A percentile compares a stretch with the other conserved stretches of the same genome.
Conservation (phyloP, 108 stramenopile genomes). For the Seminavis robusta region DNA sequence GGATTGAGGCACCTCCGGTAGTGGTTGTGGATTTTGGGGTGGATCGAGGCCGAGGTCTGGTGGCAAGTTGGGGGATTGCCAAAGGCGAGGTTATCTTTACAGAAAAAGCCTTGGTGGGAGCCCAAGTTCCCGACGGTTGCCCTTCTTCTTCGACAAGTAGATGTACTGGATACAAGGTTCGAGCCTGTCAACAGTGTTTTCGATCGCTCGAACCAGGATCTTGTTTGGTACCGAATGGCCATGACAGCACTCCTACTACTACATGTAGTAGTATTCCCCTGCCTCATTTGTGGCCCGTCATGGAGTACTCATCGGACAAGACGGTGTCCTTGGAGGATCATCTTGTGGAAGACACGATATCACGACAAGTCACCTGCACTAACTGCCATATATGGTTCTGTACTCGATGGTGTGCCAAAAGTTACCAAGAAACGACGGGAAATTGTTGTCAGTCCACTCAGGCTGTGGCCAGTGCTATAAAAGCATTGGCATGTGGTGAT, state of each 20-base stretch:
- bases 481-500: conserved; percentile 3
- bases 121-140: conserved; percentile 16
- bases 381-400: conserved; percentile 31
- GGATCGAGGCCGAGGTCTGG: conserved; percentile 32
- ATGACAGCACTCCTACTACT: conserved; percentile 3
- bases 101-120: conserved; percentile 32
- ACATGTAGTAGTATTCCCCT: no score
- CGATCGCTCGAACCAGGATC: conserved; percentile 43
- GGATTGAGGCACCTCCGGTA: conserved; percentile 28
- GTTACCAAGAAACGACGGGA: conserved; percentile 6
- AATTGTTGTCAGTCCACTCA: conserved; percentile 16
- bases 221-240: neutral
- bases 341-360: no score
- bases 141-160: neutral
- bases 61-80: conserved; percentile 21
- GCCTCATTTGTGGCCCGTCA: conserved; percentile 44
- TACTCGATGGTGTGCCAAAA: conserved; percentile 6
- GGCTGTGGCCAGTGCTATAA: no score
- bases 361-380: conserved; percentile 19
- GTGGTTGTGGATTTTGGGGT: conserved; percentile 14
- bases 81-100: conserved; percentile 39
- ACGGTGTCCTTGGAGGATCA: no score
- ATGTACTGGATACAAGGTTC: conserved; percentile 6
- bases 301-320: no score
- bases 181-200: conserved; percentile 54